A percentile compares a stretch with the other conserved stretches of the same genome.
Evolutionary conservation across 2,329 filamentous ascomycete species (phyloP).

Genomic region (Trichoderma sp.): DNA sequence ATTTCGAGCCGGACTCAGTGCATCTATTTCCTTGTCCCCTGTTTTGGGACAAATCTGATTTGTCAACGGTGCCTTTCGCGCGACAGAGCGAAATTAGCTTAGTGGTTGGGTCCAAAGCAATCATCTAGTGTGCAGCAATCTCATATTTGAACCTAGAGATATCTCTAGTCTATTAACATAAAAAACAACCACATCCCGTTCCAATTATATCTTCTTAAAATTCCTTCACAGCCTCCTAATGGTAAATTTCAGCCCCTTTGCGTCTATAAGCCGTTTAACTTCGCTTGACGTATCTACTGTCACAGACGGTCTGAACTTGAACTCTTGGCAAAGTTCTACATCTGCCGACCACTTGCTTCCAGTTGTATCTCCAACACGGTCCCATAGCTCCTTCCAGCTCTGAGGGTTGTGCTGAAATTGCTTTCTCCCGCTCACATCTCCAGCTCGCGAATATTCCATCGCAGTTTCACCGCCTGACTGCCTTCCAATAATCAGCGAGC

Average conservation of each 20-base stretch:
- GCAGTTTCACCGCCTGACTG: not conserved
- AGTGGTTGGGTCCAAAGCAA: no score
- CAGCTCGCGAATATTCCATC: not conserved
- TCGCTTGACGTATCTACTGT: not conserved
- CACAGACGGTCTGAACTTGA: not conserved
- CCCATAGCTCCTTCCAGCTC: not conserved
- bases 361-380: not conserved
- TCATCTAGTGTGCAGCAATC: not conserved
- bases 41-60: not conserved
- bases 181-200: not conserved
- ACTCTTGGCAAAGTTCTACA: not conserved
- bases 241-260: not conserved
- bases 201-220: not conserved
- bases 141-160: not conserved
- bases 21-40: not conserved
- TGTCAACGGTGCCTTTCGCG: no score
- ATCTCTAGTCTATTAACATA: not conserved
- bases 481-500: not conserved
- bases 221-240: not conserved
- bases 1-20: not conserved
- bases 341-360: not conserved
- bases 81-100: no score
- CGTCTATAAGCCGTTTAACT: not conserved
- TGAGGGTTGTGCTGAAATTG: not conserved
- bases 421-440: not conserved